These are phyloP conservation scores for Lactifluus subvellereus DNA, from an alignment of 768 basidiomycete species.

Conservation along the genomic window DNA sequence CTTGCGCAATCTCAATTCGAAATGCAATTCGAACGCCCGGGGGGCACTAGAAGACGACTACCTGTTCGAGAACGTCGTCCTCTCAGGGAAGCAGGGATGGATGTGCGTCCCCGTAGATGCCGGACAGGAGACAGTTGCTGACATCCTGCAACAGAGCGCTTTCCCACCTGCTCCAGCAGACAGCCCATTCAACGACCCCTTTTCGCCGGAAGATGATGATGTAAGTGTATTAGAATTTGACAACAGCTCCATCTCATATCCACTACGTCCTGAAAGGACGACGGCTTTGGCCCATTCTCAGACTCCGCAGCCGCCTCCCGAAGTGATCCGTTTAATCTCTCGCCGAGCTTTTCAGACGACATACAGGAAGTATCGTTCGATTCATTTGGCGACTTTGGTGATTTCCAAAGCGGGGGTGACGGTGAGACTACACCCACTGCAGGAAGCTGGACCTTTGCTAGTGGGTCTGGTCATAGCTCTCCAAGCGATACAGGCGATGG, in stretches of 20 bases:
- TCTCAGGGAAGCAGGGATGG: slow-evolving; percentile 30
- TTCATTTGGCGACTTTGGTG: slow-evolving; percentile 60
- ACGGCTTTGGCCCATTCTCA: slow-evolving; percentile 77
- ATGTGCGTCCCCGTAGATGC: slow-evolving; percentile 21
- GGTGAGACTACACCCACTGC: slow-evolving; percentile 56
- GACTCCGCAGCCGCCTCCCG: slow-evolving; percentile 48
- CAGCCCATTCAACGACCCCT: slow-evolving; percentile 30
- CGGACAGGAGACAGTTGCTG: background rate
- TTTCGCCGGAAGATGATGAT: slow-evolving; percentile 48
- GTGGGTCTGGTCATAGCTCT: slow-evolving; percentile 28
- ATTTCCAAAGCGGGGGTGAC: slow-evolving; percentile 56
- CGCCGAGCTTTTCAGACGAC: slow-evolving; percentile 53
- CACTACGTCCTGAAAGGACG: slow-evolving; percentile 36
- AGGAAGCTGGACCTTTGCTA: slow-evolving; percentile 67
- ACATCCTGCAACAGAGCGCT: slow-evolving; percentile 1
- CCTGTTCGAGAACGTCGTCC: slow-evolving; percentile 30
- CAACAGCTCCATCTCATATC: background rate
- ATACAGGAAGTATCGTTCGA: slow-evolving; percentile 62
- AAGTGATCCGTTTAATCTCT: slow-evolving; percentile 49
- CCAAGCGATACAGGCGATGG: slow-evolving; percentile 16
- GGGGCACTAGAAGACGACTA: slow-evolving; percentile 24
- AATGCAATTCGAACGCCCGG: slow-evolving; percentile 27
- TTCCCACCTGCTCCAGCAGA: slow-evolving; percentile 16
- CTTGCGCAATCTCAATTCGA: slow-evolving; percentile 71
- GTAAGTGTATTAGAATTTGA: slow-evolving; percentile 32